Evolutionary conservation across 495 filamentous ascomycete species (phyloP).

Genomic region (Xylaria intraflava): DNA sequence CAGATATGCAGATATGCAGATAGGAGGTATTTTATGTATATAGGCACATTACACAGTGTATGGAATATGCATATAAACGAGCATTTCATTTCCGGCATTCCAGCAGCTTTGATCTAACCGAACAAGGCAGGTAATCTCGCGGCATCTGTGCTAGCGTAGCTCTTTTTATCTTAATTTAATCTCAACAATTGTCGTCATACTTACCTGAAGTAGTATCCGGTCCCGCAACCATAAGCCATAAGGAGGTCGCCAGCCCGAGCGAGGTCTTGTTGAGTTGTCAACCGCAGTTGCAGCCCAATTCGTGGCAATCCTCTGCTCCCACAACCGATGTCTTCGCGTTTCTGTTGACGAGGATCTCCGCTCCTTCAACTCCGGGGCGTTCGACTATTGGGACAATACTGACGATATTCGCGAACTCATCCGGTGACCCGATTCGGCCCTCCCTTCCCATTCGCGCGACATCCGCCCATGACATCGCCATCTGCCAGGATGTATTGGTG

Average conservation of each 20-base stretch:
- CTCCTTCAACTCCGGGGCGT: not conserved
- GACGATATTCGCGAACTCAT: not conserved
- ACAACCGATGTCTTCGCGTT: not conserved
- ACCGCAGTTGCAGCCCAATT: not conserved
- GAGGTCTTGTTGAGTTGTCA: not conserved
- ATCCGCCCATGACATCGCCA: not conserved
- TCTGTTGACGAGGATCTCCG: not conserved
- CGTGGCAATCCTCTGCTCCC: not conserved
- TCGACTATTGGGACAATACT: not conserved
- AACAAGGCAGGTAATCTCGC: too few relatives aligned
- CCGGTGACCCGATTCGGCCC: not conserved
- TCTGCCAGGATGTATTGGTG: conserved; percentile 20
- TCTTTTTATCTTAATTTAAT: too few relatives aligned
- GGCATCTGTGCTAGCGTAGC: too few relatives aligned
- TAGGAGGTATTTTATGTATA: too few relatives aligned
- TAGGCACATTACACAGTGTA: too few relatives aligned
- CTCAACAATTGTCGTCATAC: too few relatives aligned
- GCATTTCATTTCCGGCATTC: too few relatives aligned
- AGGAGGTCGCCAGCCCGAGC: not conserved
- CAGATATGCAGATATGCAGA: too few relatives aligned
- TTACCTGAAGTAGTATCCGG: not conserved
- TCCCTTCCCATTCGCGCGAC: not conserved
- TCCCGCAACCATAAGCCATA: not conserved
- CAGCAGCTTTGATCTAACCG: too few relatives aligned
- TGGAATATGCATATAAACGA: too few relatives aligned